Evolutionary conservation across 1,284 basidiomycete genomes (phyloP).

Genomic region (Cutaneotrichosporon cyanovorans): DNA sequence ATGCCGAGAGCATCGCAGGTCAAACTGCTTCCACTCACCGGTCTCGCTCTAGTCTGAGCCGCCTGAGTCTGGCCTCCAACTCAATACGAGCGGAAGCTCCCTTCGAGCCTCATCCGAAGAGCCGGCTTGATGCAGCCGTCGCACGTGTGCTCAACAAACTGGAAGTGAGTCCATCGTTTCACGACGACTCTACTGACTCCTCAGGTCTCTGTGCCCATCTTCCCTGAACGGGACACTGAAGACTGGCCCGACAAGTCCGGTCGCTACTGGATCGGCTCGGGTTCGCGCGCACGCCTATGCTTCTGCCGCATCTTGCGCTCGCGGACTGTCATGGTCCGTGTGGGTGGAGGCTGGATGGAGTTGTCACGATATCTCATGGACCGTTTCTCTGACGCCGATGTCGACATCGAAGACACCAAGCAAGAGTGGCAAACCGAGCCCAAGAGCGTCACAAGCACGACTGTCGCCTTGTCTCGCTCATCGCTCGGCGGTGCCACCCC

Average conservation of each 20-base stretch:
- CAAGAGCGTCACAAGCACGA: slow-evolving; percentile 4
- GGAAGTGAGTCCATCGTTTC: slow-evolving; percentile 50
- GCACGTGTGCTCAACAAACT: slow-evolving; percentile 82
- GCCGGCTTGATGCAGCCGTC: slow-evolving; percentile 83
- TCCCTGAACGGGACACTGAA: slow-evolving; percentile 54
- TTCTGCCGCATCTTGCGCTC: slow-evolving; percentile 88
- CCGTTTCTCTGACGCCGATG: slow-evolving; percentile 71
- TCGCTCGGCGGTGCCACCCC: neutral
- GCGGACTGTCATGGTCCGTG: slow-evolving; percentile 88
- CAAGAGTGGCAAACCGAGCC: slow-evolving; percentile 7
- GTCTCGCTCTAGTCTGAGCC: no score
- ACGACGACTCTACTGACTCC: neutral
- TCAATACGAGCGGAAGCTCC: no score
- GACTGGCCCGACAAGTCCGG: slow-evolving; percentile 81
- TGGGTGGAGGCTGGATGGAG: slow-evolving; percentile 90
- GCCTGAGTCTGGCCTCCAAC: no score
- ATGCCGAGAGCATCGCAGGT: no score
- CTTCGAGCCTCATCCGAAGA: slow-evolving; percentile 52
- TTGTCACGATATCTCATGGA: slow-evolving; percentile 78
- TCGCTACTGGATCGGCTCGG: slow-evolving; percentile 89
- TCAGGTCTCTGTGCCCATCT: slow-evolving; percentile 62
- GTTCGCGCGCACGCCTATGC: slow-evolving; percentile 66
- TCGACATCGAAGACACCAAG: neutral
- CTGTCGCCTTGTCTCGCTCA: slow-evolving; percentile 1
- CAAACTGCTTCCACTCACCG: no score